These are phyloP conservation scores for Neofusicoccum kwambonambiense DNA, from an alignment of 2,329 filamentous ascomycete species.

Conservation along the genomic window DNA sequence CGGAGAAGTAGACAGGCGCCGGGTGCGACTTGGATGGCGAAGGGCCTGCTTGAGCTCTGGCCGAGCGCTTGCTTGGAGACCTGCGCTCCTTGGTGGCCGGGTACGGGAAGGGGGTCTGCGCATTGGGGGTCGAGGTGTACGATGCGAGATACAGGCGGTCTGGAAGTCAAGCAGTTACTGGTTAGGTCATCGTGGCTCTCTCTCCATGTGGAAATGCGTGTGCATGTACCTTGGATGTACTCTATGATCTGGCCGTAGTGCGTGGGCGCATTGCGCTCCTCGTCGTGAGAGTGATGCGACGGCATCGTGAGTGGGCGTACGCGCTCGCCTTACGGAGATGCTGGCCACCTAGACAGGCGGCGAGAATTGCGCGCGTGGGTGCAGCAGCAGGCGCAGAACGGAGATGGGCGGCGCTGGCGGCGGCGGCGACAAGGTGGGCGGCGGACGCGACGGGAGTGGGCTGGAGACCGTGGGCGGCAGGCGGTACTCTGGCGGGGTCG, in stretches of 20 bases:
- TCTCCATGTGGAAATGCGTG: conserved; percentile 23
- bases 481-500: neutral
- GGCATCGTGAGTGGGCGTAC: conserved; percentile 5
- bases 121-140: conserved; percentile 77
- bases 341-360: neutral
- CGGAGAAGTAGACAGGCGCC: conserved; percentile 88
- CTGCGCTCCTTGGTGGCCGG: conserved; percentile 55
- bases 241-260: conserved; percentile 89
- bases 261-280: conserved; percentile 26
- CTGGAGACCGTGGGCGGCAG: neutral
- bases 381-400: neutral
- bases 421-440: neutral
- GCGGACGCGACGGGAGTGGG: neutral
- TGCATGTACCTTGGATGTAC: conserved; percentile 81
- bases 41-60: conserved; percentile 61
- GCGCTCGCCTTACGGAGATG: neutral
- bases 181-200: neutral
- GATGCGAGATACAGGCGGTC: conserved; percentile 94
- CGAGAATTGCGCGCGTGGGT: neutral
- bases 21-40: conserved; percentile 49
- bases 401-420: neutral
- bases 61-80: conserved; percentile 75
- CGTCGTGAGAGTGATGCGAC: conserved; percentile 13
- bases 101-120: conserved; percentile 84
- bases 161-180: conserved; percentile 37